Percentiles rank a stretch among this genome's conserved stretches.
Evolutionary conservation across 164 flowering plant species (phyloP).

Genomic region (Protea cynaroides): DNA sequence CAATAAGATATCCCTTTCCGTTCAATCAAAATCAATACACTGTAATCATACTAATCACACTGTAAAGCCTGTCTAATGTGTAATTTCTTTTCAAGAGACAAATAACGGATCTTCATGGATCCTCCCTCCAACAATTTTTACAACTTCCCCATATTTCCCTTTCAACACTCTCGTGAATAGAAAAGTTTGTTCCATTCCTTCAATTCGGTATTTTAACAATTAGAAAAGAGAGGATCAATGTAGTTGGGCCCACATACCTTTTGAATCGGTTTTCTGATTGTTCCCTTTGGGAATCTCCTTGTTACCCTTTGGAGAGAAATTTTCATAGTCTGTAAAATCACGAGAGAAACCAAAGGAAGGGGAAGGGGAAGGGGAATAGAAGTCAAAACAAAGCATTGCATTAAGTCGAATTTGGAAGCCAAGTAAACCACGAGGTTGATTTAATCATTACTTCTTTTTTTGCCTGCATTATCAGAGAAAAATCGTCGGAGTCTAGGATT

Average conservation of each 20-base stretch:
- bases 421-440: neutral
- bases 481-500: conserved; percentile 43
- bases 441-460: conserved; percentile 63
- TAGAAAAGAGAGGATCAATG: neutral
- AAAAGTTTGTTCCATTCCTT: neutral
- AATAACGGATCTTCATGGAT: too few relatives aligned
- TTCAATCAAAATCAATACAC: too few relatives aligned
- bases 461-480: conserved; percentile 64
- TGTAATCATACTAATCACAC: too few relatives aligned
- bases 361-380: neutral
- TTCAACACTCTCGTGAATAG: too few relatives aligned
- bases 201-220: neutral
- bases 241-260: conserved; percentile 34
- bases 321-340: conserved; percentile 59
- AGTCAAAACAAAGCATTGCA: neutral
- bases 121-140: too few relatives aligned
- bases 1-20: too few relatives aligned
- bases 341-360: neutral
- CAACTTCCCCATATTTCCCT: too few relatives aligned
- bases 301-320: conserved; percentile 70
- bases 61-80: too few relatives aligned
- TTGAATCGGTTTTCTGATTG: conserved; percentile 60
- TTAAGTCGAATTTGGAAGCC: neutral
- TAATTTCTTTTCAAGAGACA: too few relatives aligned
- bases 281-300: conserved; percentile 66